Percentiles rank a stretch among this genome's conserved stretches.
Conservation (phyloP, 306 rosid species). For the Sechiopsis laciniata region DNA sequence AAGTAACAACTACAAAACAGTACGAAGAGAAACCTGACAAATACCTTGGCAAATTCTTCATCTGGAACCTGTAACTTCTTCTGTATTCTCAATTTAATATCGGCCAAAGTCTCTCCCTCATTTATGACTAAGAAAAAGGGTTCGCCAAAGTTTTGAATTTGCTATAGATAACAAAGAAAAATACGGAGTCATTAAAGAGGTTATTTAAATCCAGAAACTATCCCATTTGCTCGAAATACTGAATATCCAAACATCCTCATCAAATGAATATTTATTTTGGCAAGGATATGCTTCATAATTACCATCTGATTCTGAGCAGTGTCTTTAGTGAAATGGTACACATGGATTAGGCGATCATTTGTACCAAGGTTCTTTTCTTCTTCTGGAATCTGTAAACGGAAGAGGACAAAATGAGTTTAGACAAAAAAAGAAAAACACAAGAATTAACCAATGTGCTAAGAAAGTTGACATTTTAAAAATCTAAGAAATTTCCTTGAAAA, state of each 20-base stretch:
- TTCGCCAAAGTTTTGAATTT: conserved; percentile 86
- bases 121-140: conserved; percentile 86
- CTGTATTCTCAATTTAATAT: conserved; percentile 62
- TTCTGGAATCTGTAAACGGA: conserved; percentile 56
- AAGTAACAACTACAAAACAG: conserved; percentile 15
- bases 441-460: neutral
- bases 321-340: conserved; percentile 86
- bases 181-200: neutral
- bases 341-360: conserved; percentile 71
- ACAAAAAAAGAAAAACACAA: neutral
- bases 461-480: conserved; percentile 15
- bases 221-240: neutral
- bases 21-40: neutral
- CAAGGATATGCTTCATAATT: conserved; percentile 4
- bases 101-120: conserved; percentile 73
- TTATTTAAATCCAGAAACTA: neutral
- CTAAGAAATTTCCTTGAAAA: conserved; percentile 22
- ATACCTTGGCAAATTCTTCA: conserved; percentile 85
- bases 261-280: neutral
- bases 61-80: conserved; percentile 72
- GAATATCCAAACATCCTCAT: neutral
- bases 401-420: conserved; percentile 6
- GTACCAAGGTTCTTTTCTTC: conserved; percentile 79
- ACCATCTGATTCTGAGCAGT: conserved; percentile 77
- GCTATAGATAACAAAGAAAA: conserved; percentile 40